Evolutionary conservation across 2,329 filamentous ascomycete species (phyloP), one percentile per base, ranked within the genome.

Genomic region (Geoglossum cookeanum): DNA sequence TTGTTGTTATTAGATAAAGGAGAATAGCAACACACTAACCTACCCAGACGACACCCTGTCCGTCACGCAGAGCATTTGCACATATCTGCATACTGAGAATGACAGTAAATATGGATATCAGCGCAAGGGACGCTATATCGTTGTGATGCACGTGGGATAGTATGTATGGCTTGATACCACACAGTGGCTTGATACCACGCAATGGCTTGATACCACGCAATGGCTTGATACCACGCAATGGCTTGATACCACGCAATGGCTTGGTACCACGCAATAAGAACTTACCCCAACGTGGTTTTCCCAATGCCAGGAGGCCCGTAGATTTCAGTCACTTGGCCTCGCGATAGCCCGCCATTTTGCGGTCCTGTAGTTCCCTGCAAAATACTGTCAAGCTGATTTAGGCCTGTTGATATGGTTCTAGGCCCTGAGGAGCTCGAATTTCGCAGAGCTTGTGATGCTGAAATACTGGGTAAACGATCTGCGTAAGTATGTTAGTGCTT

Each of bases 231-330:
- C n/a, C n/a, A n/a, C n/a, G n/a, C n/a, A n/a, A n/a, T n/a, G n/a
- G n/a, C n/a, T n/a, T n/a, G n/a, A n/a, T n/a, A n/a, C n/a, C n/a
- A n/a, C n/a, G n/a, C n/a, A n/a, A n/a, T n/a, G n/a, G n/a, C 48
- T 4, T n/a, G 22, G 13, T 4, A n/a, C n/a, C n/a, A n/a, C n/a
- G n/a, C n/a, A n/a, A n/a, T n/a, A n/a, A n/a, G n/a, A 53, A 71
- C 79, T 71, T 74, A 91, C 85, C 83, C 85, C 63, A 96, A 73
- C 11, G 84, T 76, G 3, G 88, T 94, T 74, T 94, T 96, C 33
- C 90, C 91, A 30, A 79, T 79, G 1, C 89, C 90, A 7, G 87
- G 84, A 9, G 90, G 88, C 0, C 91, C 91, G 78, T 87, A 94
- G 55, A 95, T 72, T 69, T 97, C 91, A 3, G 85, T 86, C 47